Evolutionary conservation across 805 yeast species (phyloP), one percentile per base, ranked within the genome.

Genomic region (Kuraishia ogatae): DNA sequence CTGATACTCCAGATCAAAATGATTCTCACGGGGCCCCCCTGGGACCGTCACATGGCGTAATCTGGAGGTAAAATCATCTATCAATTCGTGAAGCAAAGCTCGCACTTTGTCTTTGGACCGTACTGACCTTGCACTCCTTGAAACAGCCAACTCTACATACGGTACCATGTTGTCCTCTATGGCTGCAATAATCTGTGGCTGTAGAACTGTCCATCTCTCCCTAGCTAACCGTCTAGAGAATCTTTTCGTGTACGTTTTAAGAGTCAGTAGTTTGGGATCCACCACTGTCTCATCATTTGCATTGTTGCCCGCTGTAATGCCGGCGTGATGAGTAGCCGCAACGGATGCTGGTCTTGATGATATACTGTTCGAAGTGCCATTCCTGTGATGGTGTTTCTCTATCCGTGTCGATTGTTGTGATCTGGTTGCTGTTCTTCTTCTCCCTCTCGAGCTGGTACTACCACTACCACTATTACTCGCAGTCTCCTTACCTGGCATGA

Each of bases 1-100:
- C 22, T 48, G 39, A 15, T 35, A n/a, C 35, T 49, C 48, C 29
- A 35, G 48, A 21, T 53, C 55, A 22, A 53, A 49, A 3, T 26
- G 19, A 24, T 49, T 28, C 39, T 21, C 26, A 26, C 39, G 49
- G 35, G 23, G 52, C 17, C 17, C 49, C 5, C 47, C 51, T 13
- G 54, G 54, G 2, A 53, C 15, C 17, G 35, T 53, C 39, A 39
- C 19, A 24, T 29, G 49, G 20, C 39, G 22, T 17, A 53, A 26
- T 26, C 29, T 48, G 23, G 48, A 28, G 22, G 19, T 29, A 19
- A 53, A 48, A 17, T 29, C 52, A 21, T 39, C 49, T 13, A 49
- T 21, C 26, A 48, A 28, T 20, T 21, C 20, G 4, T 23, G 28
- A 6, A 53, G 52, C 15, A 23, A 22, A 10, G 19, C 39, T 11